A percentile compares a stretch with the other conserved stretches of the same genome.
phyloP scores from a whole-genome alignment of 73 alveolate genomes.

The Uronychia binucleata region DNA sequence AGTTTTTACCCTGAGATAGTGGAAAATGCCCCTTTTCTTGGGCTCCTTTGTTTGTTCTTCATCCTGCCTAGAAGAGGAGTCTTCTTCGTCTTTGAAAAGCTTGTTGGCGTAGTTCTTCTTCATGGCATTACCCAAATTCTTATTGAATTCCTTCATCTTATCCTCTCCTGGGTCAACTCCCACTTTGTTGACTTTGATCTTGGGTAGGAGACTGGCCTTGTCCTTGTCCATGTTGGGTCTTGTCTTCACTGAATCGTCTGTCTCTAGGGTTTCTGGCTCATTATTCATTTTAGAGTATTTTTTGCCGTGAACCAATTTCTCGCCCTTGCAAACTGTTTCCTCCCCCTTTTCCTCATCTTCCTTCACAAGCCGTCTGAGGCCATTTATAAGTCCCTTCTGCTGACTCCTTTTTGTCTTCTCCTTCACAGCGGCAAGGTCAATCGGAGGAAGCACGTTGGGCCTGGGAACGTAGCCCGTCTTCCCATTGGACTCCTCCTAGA shows the following conservation, averaged over 20 bases:
- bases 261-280: not conserved
- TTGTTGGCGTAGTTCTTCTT: not conserved
- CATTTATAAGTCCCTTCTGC: not conserved
- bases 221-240: no score
- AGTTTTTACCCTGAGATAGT: not conserved
- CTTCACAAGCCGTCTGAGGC: not conserved
- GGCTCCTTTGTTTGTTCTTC: not conserved
- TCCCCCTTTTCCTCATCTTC: not conserved
- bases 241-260: no score
- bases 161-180: not conserved
- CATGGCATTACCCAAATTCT: not conserved
- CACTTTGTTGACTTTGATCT: no score
- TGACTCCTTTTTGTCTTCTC: not conserved
- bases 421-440: not conserved
- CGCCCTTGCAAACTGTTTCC: not conserved
- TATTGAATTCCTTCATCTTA: not conserved
- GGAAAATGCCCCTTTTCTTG: not conserved
- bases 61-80: not conserved
- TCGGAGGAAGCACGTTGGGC: not conserved
- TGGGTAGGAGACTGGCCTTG: no score
- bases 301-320: not conserved
- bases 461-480: no score
- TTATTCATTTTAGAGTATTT: not conserved
- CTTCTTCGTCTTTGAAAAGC: not conserved
- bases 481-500: no score